These are phyloP conservation scores for Syzygium oleosum DNA, from an alignment of 345 rosid genomes.

Conservation along the genomic window DNA sequence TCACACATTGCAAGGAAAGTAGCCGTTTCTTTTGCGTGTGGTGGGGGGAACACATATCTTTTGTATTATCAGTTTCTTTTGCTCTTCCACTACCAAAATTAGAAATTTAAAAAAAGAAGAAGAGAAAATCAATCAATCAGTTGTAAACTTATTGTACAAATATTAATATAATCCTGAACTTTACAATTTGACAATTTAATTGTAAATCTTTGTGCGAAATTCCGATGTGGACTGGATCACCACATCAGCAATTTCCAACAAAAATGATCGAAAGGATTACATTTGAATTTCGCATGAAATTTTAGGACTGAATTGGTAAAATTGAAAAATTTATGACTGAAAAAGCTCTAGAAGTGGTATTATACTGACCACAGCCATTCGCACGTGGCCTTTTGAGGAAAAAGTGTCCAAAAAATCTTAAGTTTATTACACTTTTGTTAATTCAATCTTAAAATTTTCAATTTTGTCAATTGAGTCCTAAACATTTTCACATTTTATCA, in stretches of 20 bases:
- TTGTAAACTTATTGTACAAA: neutral
- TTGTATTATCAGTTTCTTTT: neutral
- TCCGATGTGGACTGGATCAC: rapidly evolving
- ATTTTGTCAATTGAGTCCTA: too few species aligned
- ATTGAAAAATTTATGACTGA: neutral
- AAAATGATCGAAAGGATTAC: neutral
- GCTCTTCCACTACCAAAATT: neutral
- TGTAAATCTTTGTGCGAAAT: neutral
- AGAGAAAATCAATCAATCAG: neutral
- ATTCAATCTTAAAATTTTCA: too few species aligned
- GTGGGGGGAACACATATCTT: neutral
- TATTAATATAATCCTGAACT: neutral
- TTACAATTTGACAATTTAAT: neutral
- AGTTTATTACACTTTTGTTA: too few species aligned
- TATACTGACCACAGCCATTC: neutral
- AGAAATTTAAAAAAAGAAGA: neutral
- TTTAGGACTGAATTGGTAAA: rapidly evolving
- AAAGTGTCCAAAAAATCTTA: too few species aligned
- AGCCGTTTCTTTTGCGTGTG: neutral
- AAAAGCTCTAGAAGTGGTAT: neutral
- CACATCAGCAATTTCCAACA: neutral
- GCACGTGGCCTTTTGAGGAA: neutral
- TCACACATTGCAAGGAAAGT: neutral
- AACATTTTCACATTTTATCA: too few species aligned
- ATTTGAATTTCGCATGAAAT: rapidly evolving